Evolutionary conservation across 768 basidiomycete genomes (phyloP), one percentile per base, ranked within the genome.

Genomic region (Agaricus subrufescens): DNA sequence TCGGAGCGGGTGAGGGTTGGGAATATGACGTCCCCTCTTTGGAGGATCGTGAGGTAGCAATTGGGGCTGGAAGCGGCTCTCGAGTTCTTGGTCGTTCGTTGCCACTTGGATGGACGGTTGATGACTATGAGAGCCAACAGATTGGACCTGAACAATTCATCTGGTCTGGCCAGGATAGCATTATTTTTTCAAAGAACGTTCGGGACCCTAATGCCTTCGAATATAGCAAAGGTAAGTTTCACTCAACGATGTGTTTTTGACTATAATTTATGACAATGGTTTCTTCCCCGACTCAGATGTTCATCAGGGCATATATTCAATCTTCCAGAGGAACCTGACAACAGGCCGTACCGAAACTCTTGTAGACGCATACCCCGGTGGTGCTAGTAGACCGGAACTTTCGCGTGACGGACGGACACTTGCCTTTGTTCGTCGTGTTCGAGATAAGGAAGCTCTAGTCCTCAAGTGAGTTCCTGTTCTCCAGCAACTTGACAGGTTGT

Each of bases 1-100:
- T 89, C 31, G 85, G 84, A 37, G 86, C 85, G 1, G 86, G 85
- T 1, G 88, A 89, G 73, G 85, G 81, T 42, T 89, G 87, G 88
- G 77, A 82, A 63, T 89, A 84, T 58, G 46, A 67, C 5, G 73
- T 86, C 26, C 84, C 85, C 10, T 71, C 67, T n/a, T 58, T 76
- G 23, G 63, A 70, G 7, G 64, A 68, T 38, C 56, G 54, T 34
- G 63, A 49, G 62, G 61, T 31, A 45, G 57, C 46, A 19, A 73
- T 82, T 56, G 58, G 66, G 46, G 68, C 60, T 10, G 79, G 78
- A 4, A 74, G 73, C 54, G 87, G 87, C 14, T 75, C 65, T 39
- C 79, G 83, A 14, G 66, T 87, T 4, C 62, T 87, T 50, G 78
- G 83, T 30, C 75, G 80, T 44, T 79, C 72, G 2, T 69, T 89